Conservation (phyloP, 1,139 yeast genomes). For the Trichomonascaceae sp. region DNA sequence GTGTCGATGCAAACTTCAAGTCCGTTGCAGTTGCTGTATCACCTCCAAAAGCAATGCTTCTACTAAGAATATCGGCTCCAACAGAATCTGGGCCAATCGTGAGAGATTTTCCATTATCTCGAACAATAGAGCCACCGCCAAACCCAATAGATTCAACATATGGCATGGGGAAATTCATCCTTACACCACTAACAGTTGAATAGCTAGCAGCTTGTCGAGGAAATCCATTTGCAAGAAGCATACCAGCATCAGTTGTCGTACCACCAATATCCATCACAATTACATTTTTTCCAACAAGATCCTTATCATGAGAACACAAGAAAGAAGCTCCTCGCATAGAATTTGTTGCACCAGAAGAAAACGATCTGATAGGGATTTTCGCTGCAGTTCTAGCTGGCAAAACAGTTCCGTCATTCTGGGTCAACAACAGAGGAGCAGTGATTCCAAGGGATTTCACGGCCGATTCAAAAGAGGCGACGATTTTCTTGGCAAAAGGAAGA, state of each 20-base stretch:
- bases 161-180: slow-evolving; percentile 42
- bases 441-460: slow-evolving; percentile 34
- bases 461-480: slow-evolving; percentile 33
- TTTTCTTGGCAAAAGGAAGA: slow-evolving; percentile 36
- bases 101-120: slow-evolving; percentile 18
- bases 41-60: slow-evolving; percentile 38
- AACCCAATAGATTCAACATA: slow-evolving; percentile 40
- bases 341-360: slow-evolving; percentile 43
- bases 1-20: slow-evolving; percentile 28
- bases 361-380: slow-evolving; percentile 37
- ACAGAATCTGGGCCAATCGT: slow-evolving; percentile 42
- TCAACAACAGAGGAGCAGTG: slow-evolving; percentile 35
- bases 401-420: slow-evolving; percentile 43
- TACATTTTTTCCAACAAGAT: slow-evolving; percentile 26
- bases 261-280: slow-evolving; percentile 43
- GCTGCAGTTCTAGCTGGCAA: slow-evolving; percentile 35
- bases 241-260: slow-evolving; percentile 42
- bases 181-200: slow-evolving; percentile 39
- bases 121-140: slow-evolving; percentile 42
- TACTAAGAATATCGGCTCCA: slow-evolving; percentile 33
- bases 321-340: slow-evolving; percentile 45
- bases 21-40: slow-evolving; percentile 35
- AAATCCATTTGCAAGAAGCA: slow-evolving; percentile 36
- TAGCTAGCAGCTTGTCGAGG: slow-evolving; percentile 39
- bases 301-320: slow-evolving; percentile 30